These are phyloP conservation scores for Solanum habrochaites DNA, from an alignment of 257 asterid species.

Conservation along the genomic window DNA sequence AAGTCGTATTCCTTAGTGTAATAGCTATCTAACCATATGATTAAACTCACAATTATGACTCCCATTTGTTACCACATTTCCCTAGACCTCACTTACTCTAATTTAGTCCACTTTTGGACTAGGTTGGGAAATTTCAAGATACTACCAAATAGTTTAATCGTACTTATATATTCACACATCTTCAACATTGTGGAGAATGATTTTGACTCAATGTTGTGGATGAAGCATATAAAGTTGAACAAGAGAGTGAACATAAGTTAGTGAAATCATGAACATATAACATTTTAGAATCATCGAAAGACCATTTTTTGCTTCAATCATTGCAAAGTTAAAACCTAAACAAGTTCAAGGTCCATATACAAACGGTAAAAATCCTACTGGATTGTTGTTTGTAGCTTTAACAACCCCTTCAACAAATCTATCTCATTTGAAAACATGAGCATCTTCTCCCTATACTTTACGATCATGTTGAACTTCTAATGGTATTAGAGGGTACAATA, in stretches of 20 bases:
- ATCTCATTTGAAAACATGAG: conserved; percentile 31
- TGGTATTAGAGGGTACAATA: conserved; percentile 63
- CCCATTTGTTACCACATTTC: too few species aligned
- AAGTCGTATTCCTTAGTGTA: too few species aligned
- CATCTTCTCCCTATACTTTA: conserved; percentile 56
- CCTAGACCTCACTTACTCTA: too few species aligned
- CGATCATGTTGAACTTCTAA: conserved; percentile 53
- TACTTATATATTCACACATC: not conserved
- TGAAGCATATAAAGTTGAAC: conserved; percentile 40
- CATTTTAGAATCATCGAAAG: conserved; percentile 58
- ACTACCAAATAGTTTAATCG: too few species aligned
- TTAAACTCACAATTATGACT: too few species aligned
- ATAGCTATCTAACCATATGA: too few species aligned
- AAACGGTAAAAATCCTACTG: conserved; percentile 42
- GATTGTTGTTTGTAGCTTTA: conserved; percentile 27
- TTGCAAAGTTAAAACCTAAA: conserved; percentile 44
- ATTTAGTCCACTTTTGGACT: too few species aligned
- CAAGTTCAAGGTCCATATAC: conserved; percentile 67
- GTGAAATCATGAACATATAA: conserved; percentile 27
- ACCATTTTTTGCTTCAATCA: conserved; percentile 35
- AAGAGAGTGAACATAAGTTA: conserved; percentile 41
- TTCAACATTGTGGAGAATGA: conserved; percentile 29
- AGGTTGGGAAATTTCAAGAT: too few species aligned
- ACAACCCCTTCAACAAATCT: conserved; percentile 33
- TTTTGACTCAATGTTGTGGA: conserved; percentile 45